Conservation (phyloP, 495 filamentous ascomycete genomes). For the Xylaria sp. region DNA sequence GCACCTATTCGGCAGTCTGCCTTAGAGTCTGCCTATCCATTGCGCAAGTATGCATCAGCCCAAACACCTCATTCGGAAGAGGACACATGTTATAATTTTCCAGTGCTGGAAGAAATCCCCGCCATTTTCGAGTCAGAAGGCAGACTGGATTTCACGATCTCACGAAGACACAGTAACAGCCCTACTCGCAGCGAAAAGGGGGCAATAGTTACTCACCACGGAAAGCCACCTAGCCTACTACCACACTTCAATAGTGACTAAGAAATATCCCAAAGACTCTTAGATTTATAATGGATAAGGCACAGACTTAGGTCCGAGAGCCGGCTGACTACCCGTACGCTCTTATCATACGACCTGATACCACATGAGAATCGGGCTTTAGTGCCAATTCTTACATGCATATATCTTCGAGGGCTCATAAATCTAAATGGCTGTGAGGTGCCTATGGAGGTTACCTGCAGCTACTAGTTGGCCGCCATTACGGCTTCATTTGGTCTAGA, state of each 20-base stretch:
- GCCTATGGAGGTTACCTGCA: neutral
- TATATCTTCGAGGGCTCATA: neutral
- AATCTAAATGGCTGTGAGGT: neutral
- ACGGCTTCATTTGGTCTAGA: slow-evolving; percentile 2
- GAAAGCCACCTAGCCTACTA: neutral
- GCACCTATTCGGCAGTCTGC: no score
- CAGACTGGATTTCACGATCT: neutral
- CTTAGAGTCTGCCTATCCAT: neutral
- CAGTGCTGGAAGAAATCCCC: neutral
- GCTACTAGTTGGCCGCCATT: neutral
- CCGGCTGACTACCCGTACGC: neutral
- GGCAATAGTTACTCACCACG: neutral
- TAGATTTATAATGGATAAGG: neutral
- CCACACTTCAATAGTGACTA: neutral
- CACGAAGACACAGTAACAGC: neutral
- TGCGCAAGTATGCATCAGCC: neutral
- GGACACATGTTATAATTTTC: neutral
- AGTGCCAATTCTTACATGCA: slow-evolving; percentile 12
- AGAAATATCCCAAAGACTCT: neutral
- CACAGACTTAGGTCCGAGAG: neutral
- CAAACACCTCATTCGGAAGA: neutral
- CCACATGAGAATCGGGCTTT: neutral
- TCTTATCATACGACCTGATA: slow-evolving; percentile 10
- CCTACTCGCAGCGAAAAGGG: neutral
- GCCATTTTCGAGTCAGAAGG: neutral